phyloP scores from a whole-genome alignment of 2,329 filamentous ascomycete species.

The Fusarium beomiforme region DNA sequence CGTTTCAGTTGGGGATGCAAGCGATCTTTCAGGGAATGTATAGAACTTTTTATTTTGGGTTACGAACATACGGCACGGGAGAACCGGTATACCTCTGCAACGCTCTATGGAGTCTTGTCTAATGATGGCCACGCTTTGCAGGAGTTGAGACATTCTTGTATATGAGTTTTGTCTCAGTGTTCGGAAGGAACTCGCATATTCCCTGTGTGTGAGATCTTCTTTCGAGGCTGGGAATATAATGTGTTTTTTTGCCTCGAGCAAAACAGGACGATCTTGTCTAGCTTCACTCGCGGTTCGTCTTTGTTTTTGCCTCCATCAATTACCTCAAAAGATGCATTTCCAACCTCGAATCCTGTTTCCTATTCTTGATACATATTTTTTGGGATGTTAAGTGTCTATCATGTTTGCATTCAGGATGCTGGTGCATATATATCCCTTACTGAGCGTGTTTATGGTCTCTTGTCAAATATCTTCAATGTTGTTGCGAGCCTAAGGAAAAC shows the following conservation, averaged over 20 bases:
- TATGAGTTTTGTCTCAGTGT: constrained; percentile 43
- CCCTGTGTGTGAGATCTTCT: constrained; percentile 42
- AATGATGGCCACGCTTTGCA: constrained; percentile 46
- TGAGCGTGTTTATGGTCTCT: constrained; percentile 53
- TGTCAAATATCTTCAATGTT: constrained; percentile 41
- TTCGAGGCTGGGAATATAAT: constrained; percentile 48
- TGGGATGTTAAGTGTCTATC: not conserved
- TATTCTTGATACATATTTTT: constrained; percentile 30
- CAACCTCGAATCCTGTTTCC: constrained; percentile 34
- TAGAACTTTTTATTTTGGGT: constrained; percentile 47
- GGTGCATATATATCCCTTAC: constrained; percentile 9
- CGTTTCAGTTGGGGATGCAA: constrained; percentile 35
- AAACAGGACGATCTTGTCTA: constrained; percentile 44
- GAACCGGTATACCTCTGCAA: constrained; percentile 45
- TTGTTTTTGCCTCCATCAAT: constrained; percentile 28
- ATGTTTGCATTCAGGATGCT: not conserved
- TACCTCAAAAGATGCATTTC: constrained; percentile 37
- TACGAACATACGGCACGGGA: constrained; percentile 50
- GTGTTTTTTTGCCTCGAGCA: constrained; percentile 42
- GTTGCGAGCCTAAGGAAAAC: constrained; percentile 39
- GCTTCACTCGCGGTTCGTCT: constrained; percentile 37
- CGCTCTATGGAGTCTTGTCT: constrained; percentile 46
- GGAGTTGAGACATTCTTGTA: constrained; percentile 44
- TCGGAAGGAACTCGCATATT: constrained; percentile 40
- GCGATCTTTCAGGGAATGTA: constrained; percentile 46